Evolutionary conservation across 768 basidiomycete species (phyloP), one percentile per base, ranked within the genome.

Genomic region (Leccinum rimulosum): DNA sequence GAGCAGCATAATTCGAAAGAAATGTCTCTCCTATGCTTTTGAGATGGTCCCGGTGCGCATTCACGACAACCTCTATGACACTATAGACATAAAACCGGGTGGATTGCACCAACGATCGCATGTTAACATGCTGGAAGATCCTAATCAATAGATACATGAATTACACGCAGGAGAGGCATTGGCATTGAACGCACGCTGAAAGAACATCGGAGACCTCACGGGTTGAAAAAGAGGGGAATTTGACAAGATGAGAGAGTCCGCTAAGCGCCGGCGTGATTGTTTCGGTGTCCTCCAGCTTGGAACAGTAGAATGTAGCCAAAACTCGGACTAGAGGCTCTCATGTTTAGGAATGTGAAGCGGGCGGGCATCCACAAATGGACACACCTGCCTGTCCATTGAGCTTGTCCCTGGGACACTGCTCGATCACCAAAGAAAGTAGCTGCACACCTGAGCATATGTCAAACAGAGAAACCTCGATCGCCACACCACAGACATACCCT

Each of bases 271-370:
- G 90, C 4, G 93, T 85, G 38, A 95, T 82, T 8, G 91, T 91
- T 64, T 92, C 88, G 4, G 83, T 82, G 68, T 97, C 95, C 59
- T 91, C 90, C 54, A 97, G 76, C 74, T 96, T 97, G 56, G 85
- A 86, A 66, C 85, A 84, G 69, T 88, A 95, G 77, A 98, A 99
- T 2, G 80, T 75, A 0, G 86, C 83, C 57, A 99, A 79, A 12
- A 95, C 93, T 61, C 85, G 85, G 60, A 89, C 97, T 98, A 64
- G 3, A 45, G 30, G 28, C 50, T n/a, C 15, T 33, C 27, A 35
- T 31, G n/a, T 38, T 67, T 52, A 58, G 53, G 27, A 38, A 45
- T 50, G 33, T 2, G 8, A 54, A 19, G 30, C 45, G 49, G 25
- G 30, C 45, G 49, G 25, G 9, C 6, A 25, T 27, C 27, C 27